Base-by-base conservation (phyloP, 129 eudicot genomes). In the Ambrosia artemisiifolia region DNA sequence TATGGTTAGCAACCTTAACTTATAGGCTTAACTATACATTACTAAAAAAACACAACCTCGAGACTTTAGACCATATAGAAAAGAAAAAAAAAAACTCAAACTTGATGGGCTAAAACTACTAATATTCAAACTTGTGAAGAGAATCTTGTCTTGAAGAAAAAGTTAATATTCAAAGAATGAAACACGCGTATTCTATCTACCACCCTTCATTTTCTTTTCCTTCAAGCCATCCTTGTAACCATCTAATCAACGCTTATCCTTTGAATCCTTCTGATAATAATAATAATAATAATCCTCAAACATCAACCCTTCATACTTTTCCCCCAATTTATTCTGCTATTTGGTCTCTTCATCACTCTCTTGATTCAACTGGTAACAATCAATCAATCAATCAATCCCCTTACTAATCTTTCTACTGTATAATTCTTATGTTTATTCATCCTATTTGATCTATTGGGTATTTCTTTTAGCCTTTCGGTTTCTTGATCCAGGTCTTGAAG, bases 301-400 rank as follows among this genome's bases (percentile, higher is more conserved):
- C 28, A 33, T 11, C 64, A 35, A 53, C 53, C 20, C 50, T 42
- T 3, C 49, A 63, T 40, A 6, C 44, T 6, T 40, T 69, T 13
- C 8, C 63, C 63, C 81, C 69, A 47, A 69, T 6, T 68, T 43
- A 60, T 59, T 79, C 64, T 17, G 42, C 78, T 65, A 38, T 76
- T 48, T 72, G 75, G 69, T 48, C 74, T 40, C 75, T 12, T 67
- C 80, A 38, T 48, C 34, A 16, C 83, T 80, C 80, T 80, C 83
- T 73, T 59, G 48, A 62, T 66, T 64, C 48, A 54, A 60, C 76
- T 73, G 84, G 88, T 84, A 84, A 84, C 83, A 71, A 81, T 81
- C 85, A 24, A 24, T 24, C 28, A 1, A 24, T 24, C 28, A 24
- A 24, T 24, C 28, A 24, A 24, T 24, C 28, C 28, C 28, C 28